phyloP scores from a whole-genome alignment of 345 rosid species.

The Citrus australasica region DNA sequence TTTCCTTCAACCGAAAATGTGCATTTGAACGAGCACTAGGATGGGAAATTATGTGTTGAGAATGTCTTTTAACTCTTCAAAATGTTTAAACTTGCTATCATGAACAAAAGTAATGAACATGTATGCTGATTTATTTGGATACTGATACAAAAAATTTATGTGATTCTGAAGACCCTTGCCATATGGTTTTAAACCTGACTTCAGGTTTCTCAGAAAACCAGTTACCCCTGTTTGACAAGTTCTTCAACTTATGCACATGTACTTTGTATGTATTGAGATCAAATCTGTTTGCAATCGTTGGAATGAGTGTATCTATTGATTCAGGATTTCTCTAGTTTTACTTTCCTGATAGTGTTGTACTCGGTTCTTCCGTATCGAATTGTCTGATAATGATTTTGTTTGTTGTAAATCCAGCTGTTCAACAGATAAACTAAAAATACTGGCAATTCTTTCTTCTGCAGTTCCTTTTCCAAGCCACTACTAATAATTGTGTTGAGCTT shows the following conservation, averaged over 20 bases:
- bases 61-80: neutral
- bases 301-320: neutral
- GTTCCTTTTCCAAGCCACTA: constrained; percentile 73
- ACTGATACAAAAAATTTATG: neutral
- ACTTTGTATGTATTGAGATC: neutral
- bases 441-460: constrained; percentile 24
- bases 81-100: neutral
- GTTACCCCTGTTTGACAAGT: neutral
- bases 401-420: neutral
- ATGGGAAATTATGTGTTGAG: neutral
- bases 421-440: neutral
- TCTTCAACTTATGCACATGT: neutral
- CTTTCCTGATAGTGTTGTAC: neutral
- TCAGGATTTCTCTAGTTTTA: constrained; percentile 4
- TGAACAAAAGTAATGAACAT: neutral
- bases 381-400: constrained; percentile 1
- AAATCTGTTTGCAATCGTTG: neutral
- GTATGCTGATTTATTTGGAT: neutral
- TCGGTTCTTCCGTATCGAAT: neutral
- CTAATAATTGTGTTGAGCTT: constrained; percentile 65
- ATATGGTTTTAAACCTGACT: neutral
- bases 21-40: neutral
- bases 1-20: no score
- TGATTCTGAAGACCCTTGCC: neutral
- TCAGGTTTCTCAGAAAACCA: neutral